Evolutionary conservation across 768 basidiomycete species (phyloP).

Genomic region (Rhodotorula diobovata): DNA sequence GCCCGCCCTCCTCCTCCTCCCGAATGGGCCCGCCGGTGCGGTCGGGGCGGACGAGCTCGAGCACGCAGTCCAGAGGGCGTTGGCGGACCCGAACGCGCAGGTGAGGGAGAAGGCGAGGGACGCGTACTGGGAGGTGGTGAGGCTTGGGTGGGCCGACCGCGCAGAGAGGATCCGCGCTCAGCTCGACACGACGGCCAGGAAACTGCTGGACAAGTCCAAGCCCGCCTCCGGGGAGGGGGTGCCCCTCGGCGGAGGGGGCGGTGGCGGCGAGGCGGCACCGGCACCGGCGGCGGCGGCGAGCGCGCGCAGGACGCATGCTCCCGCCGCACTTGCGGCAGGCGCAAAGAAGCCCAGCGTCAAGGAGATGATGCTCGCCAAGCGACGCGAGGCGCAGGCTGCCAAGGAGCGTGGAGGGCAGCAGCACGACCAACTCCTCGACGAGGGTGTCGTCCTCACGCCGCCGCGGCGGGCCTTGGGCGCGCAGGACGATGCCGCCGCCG

Average conservation of each 20-base stretch:
- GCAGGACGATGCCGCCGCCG: too few relatives aligned
- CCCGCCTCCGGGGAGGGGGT: not conserved
- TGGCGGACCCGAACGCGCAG: slow-evolving; percentile 72
- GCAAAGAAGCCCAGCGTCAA: slow-evolving; percentile 29
- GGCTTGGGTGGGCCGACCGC: slow-evolving; percentile 60
- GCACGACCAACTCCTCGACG: slow-evolving; percentile 1
- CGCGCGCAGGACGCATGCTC: not conserved
- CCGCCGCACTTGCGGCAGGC: not conserved
- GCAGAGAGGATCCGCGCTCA: slow-evolving; percentile 61
- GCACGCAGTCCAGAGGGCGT: slow-evolving; percentile 64
- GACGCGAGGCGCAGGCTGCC: slow-evolving; percentile 8
- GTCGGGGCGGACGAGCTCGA: slow-evolving; percentile 65
- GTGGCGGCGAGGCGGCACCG: too few relatives aligned
- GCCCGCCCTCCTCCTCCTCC: slow-evolving; percentile 61
- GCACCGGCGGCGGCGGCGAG: not conserved
- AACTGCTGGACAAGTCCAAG: slow-evolving; percentile 73
- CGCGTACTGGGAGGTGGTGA: slow-evolving; percentile 74
- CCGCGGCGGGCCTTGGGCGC: not conserved
- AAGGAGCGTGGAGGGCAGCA: not conserved
- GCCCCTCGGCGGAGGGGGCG: not conserved
- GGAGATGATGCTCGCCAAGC: slow-evolving; percentile 26
- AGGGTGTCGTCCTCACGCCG: not conserved
- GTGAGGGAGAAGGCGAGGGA: slow-evolving; percentile 69
- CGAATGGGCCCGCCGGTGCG: slow-evolving; percentile 49
- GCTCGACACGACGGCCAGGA: slow-evolving; percentile 65